Evolutionary conservation across 352 stramenopile genomes (phyloP).

Genomic region (Globisporangium irregulare): DNA sequence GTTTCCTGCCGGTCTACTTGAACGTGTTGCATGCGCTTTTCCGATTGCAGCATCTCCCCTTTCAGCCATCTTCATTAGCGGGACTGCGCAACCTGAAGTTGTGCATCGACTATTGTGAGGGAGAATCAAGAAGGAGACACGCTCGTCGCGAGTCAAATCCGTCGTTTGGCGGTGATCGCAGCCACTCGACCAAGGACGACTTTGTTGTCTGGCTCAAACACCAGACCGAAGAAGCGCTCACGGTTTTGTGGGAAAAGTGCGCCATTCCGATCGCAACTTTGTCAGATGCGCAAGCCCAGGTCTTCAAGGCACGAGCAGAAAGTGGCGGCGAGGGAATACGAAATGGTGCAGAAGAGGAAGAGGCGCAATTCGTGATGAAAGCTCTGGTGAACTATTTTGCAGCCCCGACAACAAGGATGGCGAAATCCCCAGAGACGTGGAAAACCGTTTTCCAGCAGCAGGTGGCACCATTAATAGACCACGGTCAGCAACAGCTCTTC

Average conservation of each 20-base stretch:
- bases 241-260: conserved; percentile 33
- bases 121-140: background rate
- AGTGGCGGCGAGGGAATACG: background rate
- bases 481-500: background rate
- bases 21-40: conserved; percentile 60
- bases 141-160: background rate
- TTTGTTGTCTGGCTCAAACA: conserved; percentile 39
- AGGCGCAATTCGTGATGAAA: background rate
- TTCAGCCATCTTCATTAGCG: conserved; percentile 23
- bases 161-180: background rate
- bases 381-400: conserved; percentile 6
- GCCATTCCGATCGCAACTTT: conserved; percentile 30
- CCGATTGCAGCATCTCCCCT: conserved; percentile 37
- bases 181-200: conserved; percentile 6
- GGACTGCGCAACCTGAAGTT: conserved; percentile 50
- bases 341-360: background rate
- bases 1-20: conserved; percentile 39
- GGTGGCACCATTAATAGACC: background rate
- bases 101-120: conserved; percentile 23
- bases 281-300: conserved; percentile 11
- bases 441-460: conserved; percentile 7
- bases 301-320: background rate
- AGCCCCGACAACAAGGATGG: background rate
- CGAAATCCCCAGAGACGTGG: background rate
- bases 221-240: conserved; percentile 42